A percentile compares a stretch with the other conserved stretches of the same genome.
These are phyloP conservation scores for Ganoderma sinense DNA, from an alignment of 1,284 basidiomycete genomes.

Conservation along the genomic window DNA sequence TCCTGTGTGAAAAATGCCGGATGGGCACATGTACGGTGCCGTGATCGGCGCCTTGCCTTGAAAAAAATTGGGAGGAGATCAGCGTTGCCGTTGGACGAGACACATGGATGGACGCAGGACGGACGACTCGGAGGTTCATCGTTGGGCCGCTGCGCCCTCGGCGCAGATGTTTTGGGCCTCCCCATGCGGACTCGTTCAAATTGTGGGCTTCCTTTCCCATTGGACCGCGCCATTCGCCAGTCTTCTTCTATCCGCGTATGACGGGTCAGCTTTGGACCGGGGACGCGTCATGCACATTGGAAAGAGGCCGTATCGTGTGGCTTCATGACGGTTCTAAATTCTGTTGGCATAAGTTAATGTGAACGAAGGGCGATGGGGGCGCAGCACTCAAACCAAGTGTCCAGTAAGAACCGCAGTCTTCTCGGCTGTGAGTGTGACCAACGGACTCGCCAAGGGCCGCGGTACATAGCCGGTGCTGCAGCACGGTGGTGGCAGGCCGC, in stretches of 20 bases:
- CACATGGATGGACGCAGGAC: too few species aligned
- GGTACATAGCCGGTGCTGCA: not conserved
- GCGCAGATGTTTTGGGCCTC: too few species aligned
- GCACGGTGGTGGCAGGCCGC: too few species aligned
- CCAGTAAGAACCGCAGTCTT: not conserved
- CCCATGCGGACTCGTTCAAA: too few species aligned
- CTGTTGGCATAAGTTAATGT: not conserved
- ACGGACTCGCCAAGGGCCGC: not conserved
- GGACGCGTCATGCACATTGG: too few species aligned
- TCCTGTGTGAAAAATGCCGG: not conserved
- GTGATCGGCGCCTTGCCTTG: not conserved
- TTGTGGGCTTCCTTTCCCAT: not conserved
- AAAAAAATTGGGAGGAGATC: not conserved
- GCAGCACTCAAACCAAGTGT: not conserved
- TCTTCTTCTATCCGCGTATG: not conserved
- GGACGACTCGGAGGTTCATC: not conserved
- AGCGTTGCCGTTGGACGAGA: not conserved
- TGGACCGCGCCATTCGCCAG: not conserved
- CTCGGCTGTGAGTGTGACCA: not conserved
- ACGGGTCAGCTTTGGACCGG: not conserved
- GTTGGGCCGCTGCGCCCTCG: too few species aligned
- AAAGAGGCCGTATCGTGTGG: not conserved
- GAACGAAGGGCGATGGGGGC: not conserved
- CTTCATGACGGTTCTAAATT: not conserved
- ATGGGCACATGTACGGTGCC: not conserved